These are phyloP conservation scores for Pisolithus thermaeus DNA, from an alignment of 1,284 basidiomycete species.

Conservation along the genomic window DNA sequence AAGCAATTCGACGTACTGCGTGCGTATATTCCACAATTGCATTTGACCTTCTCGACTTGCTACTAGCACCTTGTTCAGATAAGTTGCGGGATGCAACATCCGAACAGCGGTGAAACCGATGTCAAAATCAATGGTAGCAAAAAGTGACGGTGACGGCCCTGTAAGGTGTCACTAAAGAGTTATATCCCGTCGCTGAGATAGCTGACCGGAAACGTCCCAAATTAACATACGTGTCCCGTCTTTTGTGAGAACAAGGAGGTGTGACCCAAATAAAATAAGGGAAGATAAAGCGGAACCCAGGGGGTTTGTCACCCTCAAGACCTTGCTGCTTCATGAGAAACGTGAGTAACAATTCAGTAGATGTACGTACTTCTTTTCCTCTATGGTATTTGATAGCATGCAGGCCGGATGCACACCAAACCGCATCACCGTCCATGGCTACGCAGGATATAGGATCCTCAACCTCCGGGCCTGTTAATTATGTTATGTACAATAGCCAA, in stretches of 20 bases:
- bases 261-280: slow-evolving; percentile 75
- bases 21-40: slow-evolving; percentile 92
- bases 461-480: slow-evolving; percentile 67
- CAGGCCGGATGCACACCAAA: slow-evolving; percentile 76
- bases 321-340: slow-evolving; percentile 24
- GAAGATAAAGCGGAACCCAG: slow-evolving; percentile 52
- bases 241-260: slow-evolving; percentile 74
- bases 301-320: slow-evolving; percentile 54
- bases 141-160: slow-evolving; percentile 22
- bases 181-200: not conserved
- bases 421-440: slow-evolving; percentile 79
- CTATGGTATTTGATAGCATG: slow-evolving; percentile 76
- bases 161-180: not conserved
- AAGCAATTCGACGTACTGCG: slow-evolving; percentile 50
- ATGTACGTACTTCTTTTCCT: slow-evolving; percentile 72
- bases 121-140: slow-evolving; percentile 63
- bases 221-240: slow-evolving; percentile 76
- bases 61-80: slow-evolving; percentile 93
- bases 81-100: slow-evolving; percentile 92
- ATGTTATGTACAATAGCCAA: not conserved
- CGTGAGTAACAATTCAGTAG: slow-evolving; percentile 3
- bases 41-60: slow-evolving; percentile 78
- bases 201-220: slow-evolving; percentile 60
- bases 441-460: slow-evolving; percentile 71
- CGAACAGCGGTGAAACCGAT: slow-evolving; percentile 77